Evolutionary conservation across 176 grass and related monocot species (phyloP).

Genomic region (Zea luxurians): DNA sequence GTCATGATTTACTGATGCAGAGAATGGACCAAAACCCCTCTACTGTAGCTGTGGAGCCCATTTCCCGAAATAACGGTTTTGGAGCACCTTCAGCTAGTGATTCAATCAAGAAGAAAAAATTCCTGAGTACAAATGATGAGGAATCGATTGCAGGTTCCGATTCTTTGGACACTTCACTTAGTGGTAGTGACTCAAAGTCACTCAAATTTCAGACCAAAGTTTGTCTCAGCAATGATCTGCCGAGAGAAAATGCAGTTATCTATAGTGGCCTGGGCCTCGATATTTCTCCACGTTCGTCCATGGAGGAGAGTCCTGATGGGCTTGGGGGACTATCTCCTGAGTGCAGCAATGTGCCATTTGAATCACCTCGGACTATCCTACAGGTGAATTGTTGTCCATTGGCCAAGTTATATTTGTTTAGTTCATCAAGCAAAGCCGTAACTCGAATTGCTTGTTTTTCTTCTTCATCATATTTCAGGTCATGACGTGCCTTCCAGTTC

Average conservation of each 20-base stretch:
- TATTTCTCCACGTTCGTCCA: slow-evolving; percentile 70
- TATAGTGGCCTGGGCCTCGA: slow-evolving; percentile 69
- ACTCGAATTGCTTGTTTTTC: slow-evolving; percentile 13
- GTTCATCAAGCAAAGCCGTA: not conserved
- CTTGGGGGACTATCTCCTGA: slow-evolving; percentile 48
- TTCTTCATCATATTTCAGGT: slow-evolving; percentile 55
- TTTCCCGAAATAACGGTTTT: slow-evolving; percentile 46
- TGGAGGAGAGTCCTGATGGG: slow-evolving; percentile 60
- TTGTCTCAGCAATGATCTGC: slow-evolving; percentile 46
- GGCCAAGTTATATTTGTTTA: slow-evolving; percentile 24
- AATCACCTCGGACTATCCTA: slow-evolving; percentile 77
- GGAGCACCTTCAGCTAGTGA: slow-evolving; percentile 48
- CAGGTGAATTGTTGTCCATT: slow-evolving; percentile 51
- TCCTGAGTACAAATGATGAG: slow-evolving; percentile 34
- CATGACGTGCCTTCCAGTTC: slow-evolving; percentile 63
- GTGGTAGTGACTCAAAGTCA: slow-evolving; percentile 53
- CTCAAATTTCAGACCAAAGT: slow-evolving; percentile 75
- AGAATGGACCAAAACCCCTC: slow-evolving; percentile 43
- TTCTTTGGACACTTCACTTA: slow-evolving; percentile 46
- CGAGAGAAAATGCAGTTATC: slow-evolving; percentile 62
- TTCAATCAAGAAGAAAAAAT: slow-evolving; percentile 43
- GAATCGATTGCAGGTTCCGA: slow-evolving; percentile 27
- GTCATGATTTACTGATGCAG: slow-evolving; percentile 45
- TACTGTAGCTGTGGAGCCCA: slow-evolving; percentile 42
- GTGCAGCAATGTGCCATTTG: slow-evolving; percentile 46